Percentiles rank a stretch among this genome's conserved stretches.
phyloP scores from a whole-genome alignment of 768 basidiomycete species.

The Tulasnella sp. region DNA sequence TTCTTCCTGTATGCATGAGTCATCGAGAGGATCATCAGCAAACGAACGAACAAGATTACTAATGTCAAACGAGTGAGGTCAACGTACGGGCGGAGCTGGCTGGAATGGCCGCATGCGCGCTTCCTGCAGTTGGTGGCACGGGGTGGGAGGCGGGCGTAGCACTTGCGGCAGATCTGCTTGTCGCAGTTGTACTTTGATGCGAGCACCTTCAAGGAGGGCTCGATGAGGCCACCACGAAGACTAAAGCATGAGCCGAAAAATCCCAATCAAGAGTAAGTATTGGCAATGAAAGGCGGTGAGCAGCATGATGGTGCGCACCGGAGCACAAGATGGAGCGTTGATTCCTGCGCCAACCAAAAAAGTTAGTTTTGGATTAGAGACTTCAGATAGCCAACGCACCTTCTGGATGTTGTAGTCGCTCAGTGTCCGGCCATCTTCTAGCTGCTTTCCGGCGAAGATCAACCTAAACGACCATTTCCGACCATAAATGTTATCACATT shows the following conservation, averaged over 20 bases:
- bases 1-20: constrained; percentile 54
- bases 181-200: constrained; percentile 98
- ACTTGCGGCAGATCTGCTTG: constrained; percentile 99
- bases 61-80: background rate
- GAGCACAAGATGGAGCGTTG: constrained; percentile 93
- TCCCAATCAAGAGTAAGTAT: constrained; percentile 4
- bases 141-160: constrained; percentile 98
- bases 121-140: constrained; percentile 99
- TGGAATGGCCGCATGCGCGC: constrained; percentile 81
- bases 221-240: constrained; percentile 97
- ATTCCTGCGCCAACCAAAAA: constrained; percentile 37
- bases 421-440: constrained; percentile 94
- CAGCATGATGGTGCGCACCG: constrained; percentile 44
- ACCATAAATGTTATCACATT: background rate
- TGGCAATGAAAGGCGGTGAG: background rate
- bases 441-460: constrained; percentile 96
- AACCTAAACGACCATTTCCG: constrained; percentile 35
- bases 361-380: background rate
- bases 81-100: constrained; percentile 82
- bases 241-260: constrained; percentile 31
- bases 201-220: constrained; percentile 95
- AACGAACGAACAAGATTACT: no score
- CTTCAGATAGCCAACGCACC: constrained; percentile 22
- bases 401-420: constrained; percentile 98
- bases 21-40: background rate